Conservation (phyloP, 2,329 filamentous ascomycete species). For the Phialophora chinensis region DNA sequence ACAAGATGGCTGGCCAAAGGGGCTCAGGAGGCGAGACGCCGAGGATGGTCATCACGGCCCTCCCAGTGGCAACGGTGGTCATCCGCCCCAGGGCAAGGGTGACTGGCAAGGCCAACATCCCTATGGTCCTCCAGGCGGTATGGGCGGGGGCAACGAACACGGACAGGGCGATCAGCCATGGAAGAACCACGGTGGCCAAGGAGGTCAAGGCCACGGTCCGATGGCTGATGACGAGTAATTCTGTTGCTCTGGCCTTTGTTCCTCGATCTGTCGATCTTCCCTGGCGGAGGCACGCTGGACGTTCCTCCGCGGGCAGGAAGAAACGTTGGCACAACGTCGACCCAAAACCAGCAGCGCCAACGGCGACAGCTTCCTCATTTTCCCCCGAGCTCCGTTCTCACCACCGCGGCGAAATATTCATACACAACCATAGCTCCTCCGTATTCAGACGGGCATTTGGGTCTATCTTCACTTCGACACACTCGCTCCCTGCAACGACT, state of each 20-base stretch:
- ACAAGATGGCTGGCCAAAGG: neutral
- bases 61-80: neutral
- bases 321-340: neutral
- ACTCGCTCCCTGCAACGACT: neutral
- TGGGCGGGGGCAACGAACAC: neutral
- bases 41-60: neutral
- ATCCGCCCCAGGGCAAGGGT: neutral
- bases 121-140: neutral
- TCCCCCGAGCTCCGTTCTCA: neutral
- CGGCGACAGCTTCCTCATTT: neutral
- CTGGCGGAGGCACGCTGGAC: neutral
- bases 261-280: neutral
- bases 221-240: slow-evolving; percentile 18
- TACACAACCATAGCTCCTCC: neutral
- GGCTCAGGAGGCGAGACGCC: slow-evolving; percentile 5
- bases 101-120: slow-evolving; percentile 2
- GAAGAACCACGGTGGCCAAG: slow-evolving; percentile 2
- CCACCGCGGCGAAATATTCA: neutral
- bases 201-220: slow-evolving; percentile 11
- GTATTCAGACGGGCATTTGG: neutral
- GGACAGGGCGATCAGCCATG: neutral
- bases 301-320: neutral
- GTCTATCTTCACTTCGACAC: neutral
- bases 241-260: neutral
- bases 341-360: neutral